phyloP scores from a whole-genome alignment of 2,329 filamentous ascomycete species.

The Sclerotinia trifoliorum region DNA sequence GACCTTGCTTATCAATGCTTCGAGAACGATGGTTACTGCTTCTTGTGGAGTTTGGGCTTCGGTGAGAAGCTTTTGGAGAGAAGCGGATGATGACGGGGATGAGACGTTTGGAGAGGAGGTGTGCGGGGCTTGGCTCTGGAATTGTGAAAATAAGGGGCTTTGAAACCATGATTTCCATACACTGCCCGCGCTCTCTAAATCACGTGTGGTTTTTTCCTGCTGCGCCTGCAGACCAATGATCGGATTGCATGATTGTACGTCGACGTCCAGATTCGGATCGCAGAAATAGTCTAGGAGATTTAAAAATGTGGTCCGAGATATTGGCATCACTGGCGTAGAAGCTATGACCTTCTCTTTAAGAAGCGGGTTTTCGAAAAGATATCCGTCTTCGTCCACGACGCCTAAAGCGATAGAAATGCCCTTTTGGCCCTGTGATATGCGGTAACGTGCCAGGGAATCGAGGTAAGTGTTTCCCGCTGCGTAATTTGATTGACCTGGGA shows the following conservation, averaged over 20 bases:
- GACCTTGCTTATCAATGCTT: neutral
- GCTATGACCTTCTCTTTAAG: slow-evolving; percentile 25
- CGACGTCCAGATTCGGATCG: neutral
- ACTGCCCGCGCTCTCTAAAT: neutral
- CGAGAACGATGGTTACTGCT: neutral
- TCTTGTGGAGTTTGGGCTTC: neutral
- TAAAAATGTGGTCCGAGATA: neutral
- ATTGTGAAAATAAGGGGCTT: neutral
- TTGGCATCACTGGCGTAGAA: neutral
- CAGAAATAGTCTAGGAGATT: neutral
- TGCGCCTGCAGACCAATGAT: neutral
- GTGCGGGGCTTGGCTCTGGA: neutral
- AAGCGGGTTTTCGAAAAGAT: slow-evolving; percentile 26
- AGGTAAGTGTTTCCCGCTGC: slow-evolving; percentile 38
- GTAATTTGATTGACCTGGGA: slow-evolving; percentile 26
- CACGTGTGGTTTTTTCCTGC: neutral
- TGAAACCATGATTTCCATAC: neutral
- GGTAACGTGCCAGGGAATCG: slow-evolving; percentile 26
- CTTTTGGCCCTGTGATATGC: slow-evolving; percentile 20
- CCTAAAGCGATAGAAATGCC: slow-evolving; percentile 27
- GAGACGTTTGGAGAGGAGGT: neutral
- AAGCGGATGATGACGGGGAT: neutral
- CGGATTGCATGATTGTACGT: too few species aligned
- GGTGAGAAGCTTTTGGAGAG: neutral
- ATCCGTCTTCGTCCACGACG: slow-evolving; percentile 23